Evolutionary conservation across 2,329 filamentous ascomycete genomes (phyloP), one percentile per base, ranked within the genome.

Genomic region (Ophiocordyceps camponoti-leonardi): DNA sequence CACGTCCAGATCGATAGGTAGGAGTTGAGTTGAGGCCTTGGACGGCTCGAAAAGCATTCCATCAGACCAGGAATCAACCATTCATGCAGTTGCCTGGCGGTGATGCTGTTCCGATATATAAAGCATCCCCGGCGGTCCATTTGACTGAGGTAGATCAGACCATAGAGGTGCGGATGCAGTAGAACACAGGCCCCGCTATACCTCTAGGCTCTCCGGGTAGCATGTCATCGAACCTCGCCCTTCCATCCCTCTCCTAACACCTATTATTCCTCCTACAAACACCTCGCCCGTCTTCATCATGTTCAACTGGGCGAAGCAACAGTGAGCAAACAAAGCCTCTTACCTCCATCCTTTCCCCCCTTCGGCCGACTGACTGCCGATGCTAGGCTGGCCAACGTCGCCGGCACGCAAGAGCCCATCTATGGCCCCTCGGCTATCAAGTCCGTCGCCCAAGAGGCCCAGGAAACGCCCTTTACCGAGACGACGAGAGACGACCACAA

Each of bases 301-400:
- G 81, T 88, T 94, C 72, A 92, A 86, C 72, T 95, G 87, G 87
- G 81, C 87, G 56, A 92, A 94, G 69, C 83, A 90, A 67, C 79
- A 83, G 86, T 92, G 72, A 67, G 84, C 10, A 7, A 4, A 4
- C 35, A 19, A 10, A n/a, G 18, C 10, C 16, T 51, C 51, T 42
- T 22, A 18, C 10, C 23, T 14, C 43, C 47, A 44, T 47, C 43
- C 45, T 41, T 43, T 47, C 39, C 45, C 22, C 14, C 6, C 43
- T 43, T 48, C 43, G 26, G 10, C 48, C 48, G 39, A 49, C 31
- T 33, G 22, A 20, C 35, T 35, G 23, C 48, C 47, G 3, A 12
- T 11, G 7, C 52, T 55, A 81, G 76, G 63, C 65, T 82, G 66
- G 77, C 74, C 63, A 73, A 88, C 65, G 87, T 94, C 61, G 87